Base-by-base conservation (phyloP, 2,329 filamentous ascomycete species). In the Clonostachys byssicola region DNA sequence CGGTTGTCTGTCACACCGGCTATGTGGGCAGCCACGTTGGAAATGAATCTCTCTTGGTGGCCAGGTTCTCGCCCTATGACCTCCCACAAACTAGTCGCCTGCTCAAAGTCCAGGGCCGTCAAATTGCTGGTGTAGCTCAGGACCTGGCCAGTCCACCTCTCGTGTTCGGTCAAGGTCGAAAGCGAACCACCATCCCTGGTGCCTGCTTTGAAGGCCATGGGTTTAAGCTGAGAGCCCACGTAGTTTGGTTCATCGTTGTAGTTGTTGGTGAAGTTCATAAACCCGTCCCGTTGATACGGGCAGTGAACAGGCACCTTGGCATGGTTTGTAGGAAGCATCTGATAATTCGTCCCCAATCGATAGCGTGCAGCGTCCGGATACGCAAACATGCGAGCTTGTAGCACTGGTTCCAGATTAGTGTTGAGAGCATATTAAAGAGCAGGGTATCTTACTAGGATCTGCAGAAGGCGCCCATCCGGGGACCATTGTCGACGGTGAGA, bases 1-100 rank as follows among this genome's bases (percentile, higher is more conserved):
- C 36, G 8, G 16, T 12, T 39, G 36, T 39, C 36, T 39, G 36
- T 39, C 14, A 39, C 36, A 6, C 36, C 36, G 16, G 36, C 13
- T 14, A 39, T 14, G 36, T 39, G 36, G 16, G 36, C 43, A 20
- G 43, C 43, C n/a, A 45, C 43, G 23, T 45, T 4, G 80, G 64
- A 16, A 38, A 86, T 64, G 49, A 83, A 81, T 59, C 81, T 80
- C 3, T 80, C 73, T 62, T 85, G 81, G 59, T 85, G 81, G 4
- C 79, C 81, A 4, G 64, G 54, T 3, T 69, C 68, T 20, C 64
- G 65, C 42, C 74, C 75, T 4, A 75, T 62, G 16, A 75, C 70
- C 41, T 71, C 56, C 75, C 75, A 81, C 13, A 80, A 64, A 5
- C 61, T 66, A 44, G 64, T 65, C 17, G 73, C 65, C 57, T 79